These are phyloP conservation scores for Yamadazyma aaseri DNA, from an alignment of 1,139 yeast genomes.

Conservation along the genomic window DNA sequence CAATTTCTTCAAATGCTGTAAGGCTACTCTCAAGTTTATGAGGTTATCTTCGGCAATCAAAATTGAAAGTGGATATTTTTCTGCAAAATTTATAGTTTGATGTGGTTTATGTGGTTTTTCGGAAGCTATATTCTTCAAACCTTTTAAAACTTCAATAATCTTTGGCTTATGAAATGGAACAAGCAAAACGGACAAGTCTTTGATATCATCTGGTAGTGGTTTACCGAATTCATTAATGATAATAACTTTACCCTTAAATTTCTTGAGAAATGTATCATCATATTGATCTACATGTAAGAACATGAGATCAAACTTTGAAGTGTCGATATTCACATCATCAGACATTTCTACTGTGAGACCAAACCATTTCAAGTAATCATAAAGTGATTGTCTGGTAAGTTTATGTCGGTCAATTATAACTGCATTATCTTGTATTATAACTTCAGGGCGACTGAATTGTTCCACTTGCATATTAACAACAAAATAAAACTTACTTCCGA, in stretches of 20 bases:
- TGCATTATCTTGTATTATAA: slow-evolving; percentile 18
- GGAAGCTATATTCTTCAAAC: slow-evolving; percentile 27
- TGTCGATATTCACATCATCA: slow-evolving; percentile 4
- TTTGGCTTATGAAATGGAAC: slow-evolving; percentile 45
- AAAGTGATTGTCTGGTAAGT: slow-evolving; percentile 33
- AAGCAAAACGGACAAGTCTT: slow-evolving; percentile 24
- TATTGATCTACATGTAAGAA: slow-evolving; percentile 1
- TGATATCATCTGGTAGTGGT: slow-evolving; percentile 24
- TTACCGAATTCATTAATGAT: slow-evolving; percentile 32
- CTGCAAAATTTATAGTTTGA: slow-evolving; percentile 18
- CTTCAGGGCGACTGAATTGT: slow-evolving; percentile 16
- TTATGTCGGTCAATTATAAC: slow-evolving; percentile 35
- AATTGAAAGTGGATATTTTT: slow-evolving; percentile 42
- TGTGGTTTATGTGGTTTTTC: slow-evolving; percentile 11
- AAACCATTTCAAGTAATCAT: slow-evolving; percentile 25
- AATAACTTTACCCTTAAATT: slow-evolving; percentile 14
- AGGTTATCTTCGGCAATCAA: slow-evolving; percentile 54
- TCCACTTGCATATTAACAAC: slow-evolving; percentile 30
- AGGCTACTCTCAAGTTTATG: slow-evolving; percentile 50
- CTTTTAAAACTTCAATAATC: slow-evolving; percentile 34
- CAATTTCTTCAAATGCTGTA: slow-evolving; percentile 49
- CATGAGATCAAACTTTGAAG: background rate
- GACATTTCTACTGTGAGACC: slow-evolving; percentile 30
- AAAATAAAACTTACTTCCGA: slow-evolving; percentile 53
- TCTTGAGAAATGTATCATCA: background rate